These are phyloP conservation scores for Amphicarpaea edgeworthii DNA, from an alignment of 306 rosid genomes.

Conservation along the genomic window DNA sequence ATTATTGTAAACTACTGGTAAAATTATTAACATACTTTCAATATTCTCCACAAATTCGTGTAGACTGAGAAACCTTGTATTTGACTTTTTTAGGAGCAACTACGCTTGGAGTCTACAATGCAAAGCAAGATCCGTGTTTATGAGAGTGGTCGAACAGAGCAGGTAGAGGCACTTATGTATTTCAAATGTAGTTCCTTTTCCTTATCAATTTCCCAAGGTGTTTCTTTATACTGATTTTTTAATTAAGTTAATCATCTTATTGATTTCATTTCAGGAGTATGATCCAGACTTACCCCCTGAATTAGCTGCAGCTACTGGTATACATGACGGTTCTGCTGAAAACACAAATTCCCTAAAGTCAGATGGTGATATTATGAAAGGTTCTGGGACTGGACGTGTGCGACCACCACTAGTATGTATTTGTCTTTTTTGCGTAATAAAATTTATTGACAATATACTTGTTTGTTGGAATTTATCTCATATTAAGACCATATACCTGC, in stretches of 20 bases:
- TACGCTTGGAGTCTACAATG: conserved; percentile 98
- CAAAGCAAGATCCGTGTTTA: conserved; percentile 98
- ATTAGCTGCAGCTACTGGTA: conserved; percentile 92
- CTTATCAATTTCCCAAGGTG: conserved; percentile 4
- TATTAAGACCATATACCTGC: conserved; percentile 15
- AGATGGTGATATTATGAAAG: conserved; percentile 69
- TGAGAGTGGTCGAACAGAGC: conserved; percentile 97
- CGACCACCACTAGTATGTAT: conserved; percentile 84
- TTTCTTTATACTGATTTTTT: neutral
- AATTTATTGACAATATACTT: neutral
- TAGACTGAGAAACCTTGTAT: conserved; percentile 36
- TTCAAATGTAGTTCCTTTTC: conserved; percentile 28
- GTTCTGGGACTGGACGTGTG: conserved; percentile 60
- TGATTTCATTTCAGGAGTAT: conserved; percentile 69
- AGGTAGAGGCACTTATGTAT: conserved; percentile 59
- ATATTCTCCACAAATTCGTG: conserved; percentile 26
- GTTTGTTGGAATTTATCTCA: conserved; percentile 1
- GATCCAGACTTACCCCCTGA: conserved; percentile 99
- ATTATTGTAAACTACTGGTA: conserved; percentile 99
- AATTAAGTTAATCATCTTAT: conserved; percentile 29
- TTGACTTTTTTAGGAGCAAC: conserved; percentile 77
- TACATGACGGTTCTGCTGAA: conserved; percentile 68
- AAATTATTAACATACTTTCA: conserved; percentile 25
- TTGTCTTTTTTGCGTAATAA: conserved; percentile 11
- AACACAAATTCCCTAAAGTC: conserved; percentile 65